Conservation (phyloP, 139 green algal genomes). For the Gonium pectorale region DNA sequence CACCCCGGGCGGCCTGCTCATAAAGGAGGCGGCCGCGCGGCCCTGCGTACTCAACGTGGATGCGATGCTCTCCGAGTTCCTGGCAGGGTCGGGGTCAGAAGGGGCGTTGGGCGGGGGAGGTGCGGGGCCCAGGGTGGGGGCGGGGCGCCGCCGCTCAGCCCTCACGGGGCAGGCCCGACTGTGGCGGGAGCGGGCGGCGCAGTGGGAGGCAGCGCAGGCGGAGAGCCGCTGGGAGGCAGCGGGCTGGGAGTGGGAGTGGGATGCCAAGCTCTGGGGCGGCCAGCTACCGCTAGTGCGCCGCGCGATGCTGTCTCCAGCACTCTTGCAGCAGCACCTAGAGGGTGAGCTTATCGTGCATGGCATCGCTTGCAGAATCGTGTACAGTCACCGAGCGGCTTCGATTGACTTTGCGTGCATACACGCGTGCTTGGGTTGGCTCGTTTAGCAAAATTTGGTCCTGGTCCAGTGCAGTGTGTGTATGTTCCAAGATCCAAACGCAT, state of each 20-base stretch:
- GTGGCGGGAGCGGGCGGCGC: background rate
- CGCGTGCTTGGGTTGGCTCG: too few species aligned
- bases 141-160: background rate
- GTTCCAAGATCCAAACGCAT: too few species aligned
- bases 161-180: background rate
- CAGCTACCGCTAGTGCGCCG: too few species aligned
- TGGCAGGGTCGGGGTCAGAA: background rate
- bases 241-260: background rate
- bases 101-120: background rate
- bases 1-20: constrained; percentile 24
- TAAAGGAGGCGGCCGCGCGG: constrained; percentile 16
- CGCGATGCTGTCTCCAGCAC: too few species aligned
- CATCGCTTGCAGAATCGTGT: too few species aligned
- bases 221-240: background rate
- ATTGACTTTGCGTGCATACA: too few species aligned
- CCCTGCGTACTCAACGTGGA: constrained; percentile 53
- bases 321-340: too few species aligned
- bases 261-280: background rate
- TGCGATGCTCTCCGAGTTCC: constrained; percentile 49
- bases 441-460: too few species aligned
- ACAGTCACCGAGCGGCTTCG: too few species aligned
- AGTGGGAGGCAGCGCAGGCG: background rate
- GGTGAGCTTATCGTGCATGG: too few species aligned
- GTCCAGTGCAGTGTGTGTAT: too few species aligned
- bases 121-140: background rate